Evolutionary conservation across 306 rosid species (phyloP).

Genomic region (Cucurbita moschata): DNA sequence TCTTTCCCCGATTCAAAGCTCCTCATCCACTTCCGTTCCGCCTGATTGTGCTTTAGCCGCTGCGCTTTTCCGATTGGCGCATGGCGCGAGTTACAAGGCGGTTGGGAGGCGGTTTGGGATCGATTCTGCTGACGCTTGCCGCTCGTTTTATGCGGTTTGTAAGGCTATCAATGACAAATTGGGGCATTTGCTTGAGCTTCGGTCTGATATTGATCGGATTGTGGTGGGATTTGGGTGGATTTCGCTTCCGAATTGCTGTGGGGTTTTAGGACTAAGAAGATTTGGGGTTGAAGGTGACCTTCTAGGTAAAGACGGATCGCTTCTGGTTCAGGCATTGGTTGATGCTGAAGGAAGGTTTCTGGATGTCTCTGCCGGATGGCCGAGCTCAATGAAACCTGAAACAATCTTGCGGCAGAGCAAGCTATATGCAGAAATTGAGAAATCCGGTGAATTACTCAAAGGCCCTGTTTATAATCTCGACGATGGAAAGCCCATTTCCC

Average conservation of each 20-base stretch:
- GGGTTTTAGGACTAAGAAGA: slow-evolving; percentile 42
- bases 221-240: slow-evolving; percentile 45
- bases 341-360: slow-evolving; percentile 62
- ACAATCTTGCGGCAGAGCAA: slow-evolving; percentile 48
- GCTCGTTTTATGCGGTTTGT: slow-evolving; percentile 41
- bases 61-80: slow-evolving; percentile 58
- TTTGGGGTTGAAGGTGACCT: slow-evolving; percentile 27
- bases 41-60: slow-evolving; percentile 47
- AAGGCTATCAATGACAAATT: slow-evolving; percentile 30
- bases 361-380: slow-evolving; percentile 88
- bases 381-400: slow-evolving; percentile 41
- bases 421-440: slow-evolving; percentile 41
- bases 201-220: slow-evolving; percentile 26
- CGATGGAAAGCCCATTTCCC: slow-evolving; percentile 42
- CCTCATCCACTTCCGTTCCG: slow-evolving; percentile 22
- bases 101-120: slow-evolving; percentile 44
- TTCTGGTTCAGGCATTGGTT: slow-evolving; percentile 64
- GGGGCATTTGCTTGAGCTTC: slow-evolving; percentile 46
- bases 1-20: slow-evolving; percentile 17
- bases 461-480: slow-evolving; percentile 36
- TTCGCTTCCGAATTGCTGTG: slow-evolving; percentile 68
- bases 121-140: slow-evolving; percentile 36
- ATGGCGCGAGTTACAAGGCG: slow-evolving; percentile 45
- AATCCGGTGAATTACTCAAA: slow-evolving; percentile 44
- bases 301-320: slow-evolving; percentile 22